phyloP scores from a whole-genome alignment of 2,329 filamentous ascomycete genomes.

The Talaromyces pinophilus region DNA sequence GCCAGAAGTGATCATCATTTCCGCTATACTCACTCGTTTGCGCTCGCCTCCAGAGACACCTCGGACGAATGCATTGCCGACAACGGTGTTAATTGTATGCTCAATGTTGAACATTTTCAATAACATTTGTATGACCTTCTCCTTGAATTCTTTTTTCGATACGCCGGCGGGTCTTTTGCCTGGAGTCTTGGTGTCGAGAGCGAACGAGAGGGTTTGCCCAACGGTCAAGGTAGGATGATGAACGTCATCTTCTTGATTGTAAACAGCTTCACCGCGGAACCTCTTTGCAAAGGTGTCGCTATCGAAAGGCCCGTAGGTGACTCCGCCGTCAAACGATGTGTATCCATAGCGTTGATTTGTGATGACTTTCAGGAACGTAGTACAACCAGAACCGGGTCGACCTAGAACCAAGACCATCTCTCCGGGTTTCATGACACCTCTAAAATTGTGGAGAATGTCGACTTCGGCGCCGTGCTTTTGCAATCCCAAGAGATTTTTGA shows the following conservation, averaged over 20 bases:
- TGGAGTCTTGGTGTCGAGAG: constrained; percentile 80
- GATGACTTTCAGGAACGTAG: constrained; percentile 68
- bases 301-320: constrained; percentile 73
- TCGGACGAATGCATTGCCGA: constrained; percentile 78
- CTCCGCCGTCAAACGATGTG: constrained; percentile 67
- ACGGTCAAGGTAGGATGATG: constrained; percentile 85
- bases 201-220: constrained; percentile 82
- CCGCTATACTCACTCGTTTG: constrained; percentile 78
- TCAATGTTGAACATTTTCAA: constrained; percentile 94
- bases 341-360: constrained; percentile 66
- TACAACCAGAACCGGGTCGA: constrained; percentile 71
- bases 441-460: constrained; percentile 68
- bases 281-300: constrained; percentile 67
- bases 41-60: constrained; percentile 79
- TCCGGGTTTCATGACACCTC: constrained; percentile 68
- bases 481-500: constrained; percentile 63
- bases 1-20: constrained; percentile 75
- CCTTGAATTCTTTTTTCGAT: constrained; percentile 35
- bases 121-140: constrained; percentile 70
- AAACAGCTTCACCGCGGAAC: constrained; percentile 80
- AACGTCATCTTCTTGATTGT: constrained; percentile 75
- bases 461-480: constrained; percentile 69
- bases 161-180: constrained; percentile 71
- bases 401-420: constrained; percentile 88
- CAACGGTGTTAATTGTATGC: constrained; percentile 80